phyloP scores from a whole-genome alignment of 768 basidiomycete genomes.

The Termitomyces sp. region DNA sequence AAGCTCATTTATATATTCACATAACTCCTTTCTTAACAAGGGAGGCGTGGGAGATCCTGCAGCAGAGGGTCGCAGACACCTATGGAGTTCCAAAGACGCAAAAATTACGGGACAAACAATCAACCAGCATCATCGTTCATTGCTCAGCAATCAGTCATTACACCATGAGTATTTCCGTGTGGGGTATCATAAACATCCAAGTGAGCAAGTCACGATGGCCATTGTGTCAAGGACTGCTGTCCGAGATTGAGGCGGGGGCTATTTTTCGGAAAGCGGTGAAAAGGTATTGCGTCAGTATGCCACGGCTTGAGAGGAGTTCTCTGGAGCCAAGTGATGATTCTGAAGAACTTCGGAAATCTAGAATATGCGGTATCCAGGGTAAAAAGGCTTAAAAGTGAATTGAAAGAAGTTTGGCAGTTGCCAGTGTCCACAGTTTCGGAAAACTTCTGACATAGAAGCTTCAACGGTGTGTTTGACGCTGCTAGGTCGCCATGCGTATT shows the following conservation, averaged over 20 bases:
- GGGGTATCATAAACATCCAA: not conserved
- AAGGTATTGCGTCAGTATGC: not conserved
- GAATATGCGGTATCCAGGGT: not conserved
- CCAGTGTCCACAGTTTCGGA: no score
- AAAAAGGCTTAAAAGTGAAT: not conserved
- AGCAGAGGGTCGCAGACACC: not conserved
- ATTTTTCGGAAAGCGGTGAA: slow-evolving; percentile 7
- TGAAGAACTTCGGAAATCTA: slow-evolving; percentile 8
- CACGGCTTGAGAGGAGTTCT: not conserved
- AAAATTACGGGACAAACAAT: not conserved
- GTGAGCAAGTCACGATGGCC: slow-evolving; percentile 11
- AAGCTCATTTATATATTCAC: not conserved
- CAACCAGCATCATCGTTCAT: not conserved
- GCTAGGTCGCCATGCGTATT: not conserved
- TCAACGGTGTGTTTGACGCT: not conserved
- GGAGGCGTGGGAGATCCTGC: not conserved
- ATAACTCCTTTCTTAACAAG: not conserved
- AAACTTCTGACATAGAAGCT: no score
- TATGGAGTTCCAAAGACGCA: not conserved
- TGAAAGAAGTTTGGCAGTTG: not conserved
- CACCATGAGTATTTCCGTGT: not conserved
- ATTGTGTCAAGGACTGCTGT: slow-evolving; percentile 8
- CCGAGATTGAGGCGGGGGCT: slow-evolving; percentile 18
- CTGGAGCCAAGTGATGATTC: not conserved
- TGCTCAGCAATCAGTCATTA: not conserved